phyloP scores from a whole-genome alignment of 2,329 filamentous ascomycete species.

The Fusarium incarnatum region DNA sequence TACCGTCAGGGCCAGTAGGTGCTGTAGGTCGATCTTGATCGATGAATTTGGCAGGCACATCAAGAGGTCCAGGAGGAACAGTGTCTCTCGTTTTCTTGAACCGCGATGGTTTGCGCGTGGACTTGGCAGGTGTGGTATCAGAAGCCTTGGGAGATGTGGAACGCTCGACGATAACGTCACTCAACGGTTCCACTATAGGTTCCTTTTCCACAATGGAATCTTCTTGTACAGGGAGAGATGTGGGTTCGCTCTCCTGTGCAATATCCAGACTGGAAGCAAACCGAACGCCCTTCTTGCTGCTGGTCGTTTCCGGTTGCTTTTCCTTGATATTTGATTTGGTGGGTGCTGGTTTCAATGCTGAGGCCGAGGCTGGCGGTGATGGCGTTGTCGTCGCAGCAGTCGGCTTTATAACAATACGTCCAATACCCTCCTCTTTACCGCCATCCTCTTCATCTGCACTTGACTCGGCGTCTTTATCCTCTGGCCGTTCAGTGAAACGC shows the following conservation, averaged over 20 bases:
- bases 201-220: slow-evolving; percentile 40
- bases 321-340: slow-evolving; percentile 52
- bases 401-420: slow-evolving; percentile 64
- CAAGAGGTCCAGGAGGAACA: slow-evolving; percentile 57
- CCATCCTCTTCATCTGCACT: slow-evolving; percentile 54
- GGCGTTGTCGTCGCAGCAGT: slow-evolving; percentile 16
- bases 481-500: slow-evolving; percentile 59
- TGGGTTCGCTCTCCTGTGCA: slow-evolving; percentile 56
- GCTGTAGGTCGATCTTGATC: slow-evolving; percentile 53
- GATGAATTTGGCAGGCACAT: slow-evolving; percentile 57
- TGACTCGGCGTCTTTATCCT: slow-evolving; percentile 56
- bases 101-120: slow-evolving; percentile 59
- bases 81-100: slow-evolving; percentile 61
- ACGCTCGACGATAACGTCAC: slow-evolving; percentile 64
- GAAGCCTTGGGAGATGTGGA: slow-evolving; percentile 43
- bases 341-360: slow-evolving; percentile 42
- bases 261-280: slow-evolving; percentile 83
- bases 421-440: slow-evolving; percentile 58
- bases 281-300: slow-evolving; percentile 77
- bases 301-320: slow-evolving; percentile 34
- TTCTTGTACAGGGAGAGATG: slow-evolving; percentile 28
- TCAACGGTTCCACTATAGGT: slow-evolving; percentile 59
- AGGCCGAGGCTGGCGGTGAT: slow-evolving; percentile 30
- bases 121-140: slow-evolving; percentile 51
- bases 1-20: slow-evolving; percentile 63